phyloP scores from a whole-genome alignment of 192 early-diverging fungal species.

The Backusella tuberculispora region DNA sequence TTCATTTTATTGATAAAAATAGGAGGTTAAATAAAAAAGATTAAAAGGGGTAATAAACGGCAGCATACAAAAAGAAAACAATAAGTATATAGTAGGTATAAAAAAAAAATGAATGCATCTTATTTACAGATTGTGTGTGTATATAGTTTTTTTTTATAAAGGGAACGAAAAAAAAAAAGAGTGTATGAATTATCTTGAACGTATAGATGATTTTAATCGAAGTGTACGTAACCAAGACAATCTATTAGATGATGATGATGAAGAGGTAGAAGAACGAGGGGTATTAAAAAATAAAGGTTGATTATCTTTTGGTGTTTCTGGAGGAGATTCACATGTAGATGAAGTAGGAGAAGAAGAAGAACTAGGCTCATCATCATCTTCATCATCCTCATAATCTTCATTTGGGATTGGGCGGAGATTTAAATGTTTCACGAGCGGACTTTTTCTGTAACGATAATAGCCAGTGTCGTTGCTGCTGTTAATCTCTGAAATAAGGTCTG shows the following conservation, averaged over 20 bases:
- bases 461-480: neutral
- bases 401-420: constrained; percentile 14
- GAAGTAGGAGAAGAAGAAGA: neutral
- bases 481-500: constrained; percentile 7
- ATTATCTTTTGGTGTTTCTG: constrained; percentile 2
- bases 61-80: neutral
- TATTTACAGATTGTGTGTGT: constrained; percentile 4
- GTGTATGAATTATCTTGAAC: constrained; percentile 7
- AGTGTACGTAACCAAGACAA: constrained; percentile 5
- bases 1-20: neutral
- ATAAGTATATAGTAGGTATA: neutral
- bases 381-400: constrained; percentile 10
- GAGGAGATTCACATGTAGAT: constrained; percentile 3
- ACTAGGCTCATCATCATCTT: neutral
- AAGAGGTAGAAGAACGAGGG: neutral
- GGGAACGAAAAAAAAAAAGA: neutral
- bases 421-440: constrained; percentile 10
- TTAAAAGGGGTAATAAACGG: neutral
- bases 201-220: neutral
- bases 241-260: neutral
- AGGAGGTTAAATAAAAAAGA: neutral
- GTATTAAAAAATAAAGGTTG: neutral
- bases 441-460: constrained; percentile 22
- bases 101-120: neutral
- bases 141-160: neutral